Conservation (phyloP, 805 yeast genomes). For the Yamadazyma insecticola region DNA sequence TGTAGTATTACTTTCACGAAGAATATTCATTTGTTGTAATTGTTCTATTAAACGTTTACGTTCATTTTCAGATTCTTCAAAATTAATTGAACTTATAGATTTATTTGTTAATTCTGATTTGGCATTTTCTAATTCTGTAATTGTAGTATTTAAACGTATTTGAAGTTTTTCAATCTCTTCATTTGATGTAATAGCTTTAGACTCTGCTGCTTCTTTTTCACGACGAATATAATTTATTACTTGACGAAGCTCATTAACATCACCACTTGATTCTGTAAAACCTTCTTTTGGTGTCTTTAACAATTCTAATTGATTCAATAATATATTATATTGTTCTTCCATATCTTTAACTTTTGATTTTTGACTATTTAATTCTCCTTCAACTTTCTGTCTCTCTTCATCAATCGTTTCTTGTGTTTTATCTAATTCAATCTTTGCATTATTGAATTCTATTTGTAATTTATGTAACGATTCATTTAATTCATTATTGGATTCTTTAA, state of each 20-base stretch:
- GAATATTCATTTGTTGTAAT: constrained; percentile 55
- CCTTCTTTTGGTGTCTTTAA: constrained; percentile 8
- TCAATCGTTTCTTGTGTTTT: constrained; percentile 16
- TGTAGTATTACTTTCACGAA: constrained; percentile 65
- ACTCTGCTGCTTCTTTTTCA: constrained; percentile 67
- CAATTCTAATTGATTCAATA: constrained; percentile 63
- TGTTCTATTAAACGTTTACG: constrained; percentile 48
- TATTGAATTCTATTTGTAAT: constrained; percentile 10
- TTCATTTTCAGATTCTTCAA: constrained; percentile 30
- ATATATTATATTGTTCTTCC: constrained; percentile 60
- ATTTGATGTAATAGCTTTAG: constrained; percentile 35
- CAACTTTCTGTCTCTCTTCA: constrained; percentile 18
- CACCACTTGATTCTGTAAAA: constrained; percentile 9
- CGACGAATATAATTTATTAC: constrained; percentile 61
- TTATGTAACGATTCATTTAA: constrained; percentile 11
- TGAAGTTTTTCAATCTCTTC: constrained; percentile 54
- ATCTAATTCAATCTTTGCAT: constrained; percentile 10
- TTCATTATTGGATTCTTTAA: constrained; percentile 15
- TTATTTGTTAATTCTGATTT: constrained; percentile 42
- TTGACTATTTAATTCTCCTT: constrained; percentile 36
- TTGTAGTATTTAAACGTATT: constrained; percentile 38
- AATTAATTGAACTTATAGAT: constrained; percentile 14
- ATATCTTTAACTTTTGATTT: constrained; percentile 50
- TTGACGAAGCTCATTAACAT: constrained; percentile 31
- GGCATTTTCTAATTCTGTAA: constrained; percentile 47